These are phyloP conservation scores for Elsinoe arachidis DNA, from an alignment of 2,329 filamentous ascomycete species.

Conservation along the genomic window DNA sequence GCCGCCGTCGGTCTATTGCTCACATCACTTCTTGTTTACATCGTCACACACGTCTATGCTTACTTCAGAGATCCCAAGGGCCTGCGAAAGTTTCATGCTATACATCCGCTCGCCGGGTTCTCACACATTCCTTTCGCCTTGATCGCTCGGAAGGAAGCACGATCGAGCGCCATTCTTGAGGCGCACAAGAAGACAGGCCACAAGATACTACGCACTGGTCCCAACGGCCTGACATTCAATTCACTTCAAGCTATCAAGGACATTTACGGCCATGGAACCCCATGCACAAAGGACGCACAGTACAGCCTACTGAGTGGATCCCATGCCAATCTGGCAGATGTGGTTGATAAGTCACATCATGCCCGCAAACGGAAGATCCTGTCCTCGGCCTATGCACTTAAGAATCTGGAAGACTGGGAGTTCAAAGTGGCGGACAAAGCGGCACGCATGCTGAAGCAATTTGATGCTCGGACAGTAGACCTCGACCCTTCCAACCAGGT, in stretches of 20 bases:
- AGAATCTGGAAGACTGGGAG: constrained; percentile 35
- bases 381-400: constrained; percentile 32
- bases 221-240: constrained; percentile 38
- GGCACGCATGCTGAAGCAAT: too few relatives aligned
- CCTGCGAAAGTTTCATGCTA: constrained; percentile 40
- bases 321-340: constrained; percentile 31
- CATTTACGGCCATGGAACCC: constrained; percentile 32
- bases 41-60: background rate
- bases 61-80: constrained; percentile 41
- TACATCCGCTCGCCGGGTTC: constrained; percentile 37
- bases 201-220: constrained; percentile 39
- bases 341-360: constrained; percentile 32
- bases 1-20: background rate
- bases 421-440: constrained; percentile 33
- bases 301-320: constrained; percentile 26
- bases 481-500: too few relatives aligned
- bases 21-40: background rate
- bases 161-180: constrained; percentile 33
- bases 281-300: constrained; percentile 29
- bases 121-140: constrained; percentile 39
- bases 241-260: constrained; percentile 33
- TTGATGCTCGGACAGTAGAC: too few relatives aligned
- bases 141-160: constrained; percentile 34
- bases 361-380: constrained; percentile 32
- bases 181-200: constrained; percentile 34